Percentiles rank a stretch among this genome's conserved stretches.
phyloP scores from a whole-genome alignment of 441 rosid genomes.

The Aquilaria agallochum region DNA sequence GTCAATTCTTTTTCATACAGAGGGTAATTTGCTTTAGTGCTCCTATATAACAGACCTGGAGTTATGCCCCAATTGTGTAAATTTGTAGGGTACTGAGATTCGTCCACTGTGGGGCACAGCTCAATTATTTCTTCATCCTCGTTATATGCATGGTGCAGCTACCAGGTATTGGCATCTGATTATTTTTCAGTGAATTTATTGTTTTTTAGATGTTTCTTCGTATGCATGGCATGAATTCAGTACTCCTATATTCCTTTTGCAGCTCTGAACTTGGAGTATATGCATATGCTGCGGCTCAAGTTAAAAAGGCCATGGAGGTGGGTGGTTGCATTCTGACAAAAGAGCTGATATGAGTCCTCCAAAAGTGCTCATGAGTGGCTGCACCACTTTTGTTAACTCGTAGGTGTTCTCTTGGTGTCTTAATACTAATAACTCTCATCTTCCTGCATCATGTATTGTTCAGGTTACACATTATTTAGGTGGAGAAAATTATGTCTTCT shows the following conservation, averaged over 20 bases:
- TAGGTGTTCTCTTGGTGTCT: neutral
- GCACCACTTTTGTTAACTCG: no score
- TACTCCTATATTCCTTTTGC: constrained; percentile 8
- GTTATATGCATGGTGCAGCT: constrained; percentile 98
- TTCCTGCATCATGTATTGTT: constrained; percentile 3
- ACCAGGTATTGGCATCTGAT: constrained; percentile 50
- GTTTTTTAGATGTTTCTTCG: neutral
- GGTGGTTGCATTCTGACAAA: constrained; percentile 3
- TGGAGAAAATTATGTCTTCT: constrained; percentile 95
- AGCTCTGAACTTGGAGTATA: constrained; percentile 88
- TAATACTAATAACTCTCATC: neutral
- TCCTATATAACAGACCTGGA: no score
- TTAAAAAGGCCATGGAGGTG: constrained; percentile 95
- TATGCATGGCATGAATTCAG: constrained; percentile 1
- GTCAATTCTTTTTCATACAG: no score
- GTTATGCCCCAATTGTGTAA: neutral
- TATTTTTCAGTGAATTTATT: neutral
- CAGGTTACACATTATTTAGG: constrained; percentile 93
- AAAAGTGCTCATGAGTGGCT: no score
- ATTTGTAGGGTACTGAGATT: constrained; percentile 65
- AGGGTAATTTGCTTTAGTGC: no score
- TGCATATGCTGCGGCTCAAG: constrained; percentile 98
- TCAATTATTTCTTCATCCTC: constrained; percentile 92
- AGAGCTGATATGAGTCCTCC: no score
- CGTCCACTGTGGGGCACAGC: constrained; percentile 95